Evolutionary conservation across 352 stramenopile species (phyloP).

Genomic region (Phytophthora sp.): DNA sequence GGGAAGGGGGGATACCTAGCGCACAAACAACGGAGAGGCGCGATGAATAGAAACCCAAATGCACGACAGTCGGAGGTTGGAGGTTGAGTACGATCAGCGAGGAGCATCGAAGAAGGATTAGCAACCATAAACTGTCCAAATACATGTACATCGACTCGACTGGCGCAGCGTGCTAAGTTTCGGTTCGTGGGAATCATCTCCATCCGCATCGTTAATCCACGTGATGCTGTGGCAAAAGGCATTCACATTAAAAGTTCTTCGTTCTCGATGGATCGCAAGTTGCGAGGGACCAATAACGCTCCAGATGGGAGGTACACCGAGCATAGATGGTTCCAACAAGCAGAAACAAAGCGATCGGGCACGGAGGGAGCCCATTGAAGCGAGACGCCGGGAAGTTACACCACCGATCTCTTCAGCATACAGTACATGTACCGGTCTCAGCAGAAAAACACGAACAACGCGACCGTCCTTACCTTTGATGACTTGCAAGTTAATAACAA

Average conservation of each 20-base stretch:
- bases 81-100: constrained; percentile 24
- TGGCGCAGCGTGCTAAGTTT: neutral
- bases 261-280: neutral
- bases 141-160: neutral
- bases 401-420: neutral
- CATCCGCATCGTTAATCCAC: neutral
- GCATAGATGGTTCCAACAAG: constrained; percentile 21
- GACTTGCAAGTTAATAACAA: too few species aligned
- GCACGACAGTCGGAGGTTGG: constrained; percentile 17
- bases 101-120: constrained; percentile 16
- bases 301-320: constrained; percentile 9
- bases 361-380: neutral
- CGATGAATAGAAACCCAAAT: constrained; percentile 4
- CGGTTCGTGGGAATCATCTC: neutral
- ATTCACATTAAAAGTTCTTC: neutral
- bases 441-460: neutral
- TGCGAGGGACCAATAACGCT: neutral
- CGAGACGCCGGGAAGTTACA: neutral
- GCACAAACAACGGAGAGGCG: constrained; percentile 18
- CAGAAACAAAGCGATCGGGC: constrained; percentile 16
- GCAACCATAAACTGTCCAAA: constrained; percentile 8
- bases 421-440: too few species aligned
- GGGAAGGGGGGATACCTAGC: constrained; percentile 1
- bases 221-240: neutral
- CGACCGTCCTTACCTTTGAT: neutral